Conservation (phyloP, 1,284 basidiomycete species). For the Cutaneotrichosporon mucoides region DNA sequence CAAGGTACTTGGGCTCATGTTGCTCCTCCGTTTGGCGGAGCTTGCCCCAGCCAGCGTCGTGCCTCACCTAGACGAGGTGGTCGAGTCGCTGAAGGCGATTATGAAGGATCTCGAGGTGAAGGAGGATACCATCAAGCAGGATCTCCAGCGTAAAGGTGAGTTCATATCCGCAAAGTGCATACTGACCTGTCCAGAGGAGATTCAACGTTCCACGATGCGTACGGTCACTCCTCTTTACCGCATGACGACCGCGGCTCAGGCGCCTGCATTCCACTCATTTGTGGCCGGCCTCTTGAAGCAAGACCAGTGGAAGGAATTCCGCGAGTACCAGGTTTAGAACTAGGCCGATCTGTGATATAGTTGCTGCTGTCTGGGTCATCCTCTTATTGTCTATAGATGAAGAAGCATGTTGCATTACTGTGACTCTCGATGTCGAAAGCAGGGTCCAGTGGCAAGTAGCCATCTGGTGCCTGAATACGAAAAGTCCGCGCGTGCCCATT, state of each 20-base stretch:
- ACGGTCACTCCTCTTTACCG: conserved; percentile 80
- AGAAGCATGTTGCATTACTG: background rate
- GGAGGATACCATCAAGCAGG: conserved; percentile 95
- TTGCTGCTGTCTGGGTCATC: background rate
- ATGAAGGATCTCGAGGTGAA: conserved; percentile 88
- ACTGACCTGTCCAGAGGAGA: conserved; percentile 57
- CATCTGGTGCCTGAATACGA: background rate
- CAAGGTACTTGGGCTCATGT: conserved; percentile 93
- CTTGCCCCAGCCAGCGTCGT: conserved; percentile 75
- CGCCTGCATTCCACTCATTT: conserved; percentile 68
- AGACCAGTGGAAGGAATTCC: conserved; percentile 45
- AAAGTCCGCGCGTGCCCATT: background rate
- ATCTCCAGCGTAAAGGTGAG: conserved; percentile 74
- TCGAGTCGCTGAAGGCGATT: conserved; percentile 73
- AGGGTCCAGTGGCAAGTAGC: too few relatives aligned
- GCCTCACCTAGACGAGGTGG: conserved; percentile 81
- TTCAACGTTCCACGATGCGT: conserved; percentile 80
- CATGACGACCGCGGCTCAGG: conserved; percentile 54
- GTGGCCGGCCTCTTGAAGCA: conserved; percentile 50
- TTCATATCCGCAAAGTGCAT: background rate
- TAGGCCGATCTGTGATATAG: too few relatives aligned
- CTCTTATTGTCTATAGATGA: conserved; percentile 2
- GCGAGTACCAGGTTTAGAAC: conserved; percentile 35
- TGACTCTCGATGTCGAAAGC: background rate
- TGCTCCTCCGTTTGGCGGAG: conserved; percentile 83